Conservation (phyloP, 2,329 filamentous ascomycete genomes). For the Ophiocordyceps camponoti-leonardi region DNA sequence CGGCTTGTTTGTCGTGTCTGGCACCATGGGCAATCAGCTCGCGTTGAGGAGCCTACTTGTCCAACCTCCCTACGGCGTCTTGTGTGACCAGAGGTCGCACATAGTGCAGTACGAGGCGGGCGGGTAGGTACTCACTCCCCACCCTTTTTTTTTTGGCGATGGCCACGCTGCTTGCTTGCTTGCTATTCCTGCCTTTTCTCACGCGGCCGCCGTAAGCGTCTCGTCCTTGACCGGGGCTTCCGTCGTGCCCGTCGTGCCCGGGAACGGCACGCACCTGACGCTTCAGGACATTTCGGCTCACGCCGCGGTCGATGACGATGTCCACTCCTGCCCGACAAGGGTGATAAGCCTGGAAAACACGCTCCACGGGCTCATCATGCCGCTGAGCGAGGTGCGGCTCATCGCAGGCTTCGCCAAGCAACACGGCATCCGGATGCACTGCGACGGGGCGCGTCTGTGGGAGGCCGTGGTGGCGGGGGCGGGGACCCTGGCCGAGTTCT, state of each 20-base stretch:
- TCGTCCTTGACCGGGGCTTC: constrained; percentile 56
- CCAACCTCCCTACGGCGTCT: constrained; percentile 63
- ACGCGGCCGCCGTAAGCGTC: constrained; percentile 29
- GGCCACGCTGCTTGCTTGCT: background rate
- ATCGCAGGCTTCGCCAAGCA: constrained; percentile 54
- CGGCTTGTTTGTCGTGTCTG: constrained; percentile 67
- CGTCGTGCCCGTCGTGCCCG: constrained; percentile 46
- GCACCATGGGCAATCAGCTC: constrained; percentile 90
- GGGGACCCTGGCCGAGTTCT: constrained; percentile 49
- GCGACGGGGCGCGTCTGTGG: constrained; percentile 70
- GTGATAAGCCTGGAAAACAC: constrained; percentile 81
- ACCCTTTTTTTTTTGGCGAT: background rate
- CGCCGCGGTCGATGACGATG: constrained; percentile 47
- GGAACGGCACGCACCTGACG: constrained; percentile 57
- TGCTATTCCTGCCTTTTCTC: background rate
- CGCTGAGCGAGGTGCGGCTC: constrained; percentile 48
- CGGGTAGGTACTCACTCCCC: constrained; percentile 23
- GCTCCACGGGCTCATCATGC: constrained; percentile 61
- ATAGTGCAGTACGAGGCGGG: constrained; percentile 53
- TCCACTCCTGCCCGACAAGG: constrained; percentile 64
- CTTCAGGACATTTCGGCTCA: constrained; percentile 57
- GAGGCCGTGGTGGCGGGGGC: constrained; percentile 59
- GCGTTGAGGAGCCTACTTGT: constrained; percentile 60
- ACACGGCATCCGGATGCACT: constrained; percentile 50
- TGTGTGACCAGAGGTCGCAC: constrained; percentile 67